phyloP scores from a whole-genome alignment of 202 grass and related monocot genomes.

The Digitaria exilis region DNA sequence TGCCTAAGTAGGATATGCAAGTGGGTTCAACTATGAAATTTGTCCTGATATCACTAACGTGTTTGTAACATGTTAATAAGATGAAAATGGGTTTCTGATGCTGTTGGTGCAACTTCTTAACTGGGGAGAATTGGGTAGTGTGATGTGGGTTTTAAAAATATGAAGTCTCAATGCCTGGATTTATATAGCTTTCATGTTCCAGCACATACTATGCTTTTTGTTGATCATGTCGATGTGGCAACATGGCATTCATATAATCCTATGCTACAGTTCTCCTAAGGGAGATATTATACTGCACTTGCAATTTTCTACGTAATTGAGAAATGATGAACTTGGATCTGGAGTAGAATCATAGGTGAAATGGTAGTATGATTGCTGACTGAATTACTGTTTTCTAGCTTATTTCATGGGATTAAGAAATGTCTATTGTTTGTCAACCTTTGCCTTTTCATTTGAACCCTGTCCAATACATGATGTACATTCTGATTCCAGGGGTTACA shows the following conservation, averaged over 20 bases:
- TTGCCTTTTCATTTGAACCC: not conserved
- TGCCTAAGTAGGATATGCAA: not conserved
- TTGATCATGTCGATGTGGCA: not conserved
- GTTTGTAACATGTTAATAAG: not conserved
- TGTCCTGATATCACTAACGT: not conserved
- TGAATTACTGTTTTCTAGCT: not conserved
- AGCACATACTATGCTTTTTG: not conserved
- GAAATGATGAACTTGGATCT: conserved; percentile 1
- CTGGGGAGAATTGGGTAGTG: not conserved
- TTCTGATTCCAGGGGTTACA: conserved; percentile 78
- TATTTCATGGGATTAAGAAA: not conserved
- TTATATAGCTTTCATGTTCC: not conserved
- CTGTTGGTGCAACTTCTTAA: not conserved
- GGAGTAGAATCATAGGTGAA: conserved; percentile 10
- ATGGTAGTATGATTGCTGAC: not conserved
- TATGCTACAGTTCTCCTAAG: not conserved
- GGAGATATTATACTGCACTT: not conserved
- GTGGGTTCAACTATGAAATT: not conserved
- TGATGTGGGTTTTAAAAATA: not conserved
- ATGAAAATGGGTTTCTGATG: not conserved
- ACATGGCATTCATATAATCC: not conserved
- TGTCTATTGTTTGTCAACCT: not conserved
- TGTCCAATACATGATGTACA: not conserved
- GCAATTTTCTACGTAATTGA: not conserved
- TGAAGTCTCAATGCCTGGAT: not conserved